Conservation (phyloP, 1,139 yeast genomes). For the Waltiozyma sp. region DNA sequence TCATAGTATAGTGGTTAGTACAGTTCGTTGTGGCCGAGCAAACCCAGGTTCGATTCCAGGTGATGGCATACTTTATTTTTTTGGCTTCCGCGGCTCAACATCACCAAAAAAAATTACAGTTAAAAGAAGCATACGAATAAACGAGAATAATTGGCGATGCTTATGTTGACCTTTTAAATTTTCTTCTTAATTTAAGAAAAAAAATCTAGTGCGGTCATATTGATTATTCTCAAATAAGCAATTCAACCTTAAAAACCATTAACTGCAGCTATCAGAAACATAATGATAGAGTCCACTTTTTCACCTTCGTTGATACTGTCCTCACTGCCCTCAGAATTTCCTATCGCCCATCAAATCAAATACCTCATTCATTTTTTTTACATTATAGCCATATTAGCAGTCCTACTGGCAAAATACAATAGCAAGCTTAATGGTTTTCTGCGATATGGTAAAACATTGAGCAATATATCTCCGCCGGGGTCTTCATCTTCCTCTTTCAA, state of each 20-base stretch:
- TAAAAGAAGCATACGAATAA: background rate
- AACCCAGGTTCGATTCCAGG: slow-evolving; percentile 33
- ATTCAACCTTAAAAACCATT: too few relatives aligned
- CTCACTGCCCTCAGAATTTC: background rate
- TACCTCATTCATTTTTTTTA: slow-evolving; percentile 7
- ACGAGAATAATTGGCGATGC: background rate
- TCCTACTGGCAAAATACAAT: slow-evolving; percentile 18
- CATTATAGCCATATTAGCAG: slow-evolving; percentile 11
- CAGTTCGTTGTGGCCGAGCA: slow-evolving; percentile 34
- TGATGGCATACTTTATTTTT: slow-evolving; percentile 21
- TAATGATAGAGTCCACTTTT: background rate
- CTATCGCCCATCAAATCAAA: background rate
- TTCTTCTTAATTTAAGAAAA: too few relatives aligned
- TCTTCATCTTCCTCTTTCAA: background rate
- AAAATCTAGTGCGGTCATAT: too few relatives aligned
- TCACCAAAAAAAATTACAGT: background rate
- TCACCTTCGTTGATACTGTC: background rate
- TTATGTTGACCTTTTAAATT: too few relatives aligned
- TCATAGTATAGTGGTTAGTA: slow-evolving; percentile 34
- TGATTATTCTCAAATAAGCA: too few relatives aligned
- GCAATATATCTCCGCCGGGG: slow-evolving; percentile 1
- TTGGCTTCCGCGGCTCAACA: too few relatives aligned
- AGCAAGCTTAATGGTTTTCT: slow-evolving; percentile 19
- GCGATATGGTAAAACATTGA: slow-evolving; percentile 29
- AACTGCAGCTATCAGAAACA: too few relatives aligned